Evolutionary conservation across 805 yeast genomes (phyloP).

Genomic region (Candida qinlingensis): DNA sequence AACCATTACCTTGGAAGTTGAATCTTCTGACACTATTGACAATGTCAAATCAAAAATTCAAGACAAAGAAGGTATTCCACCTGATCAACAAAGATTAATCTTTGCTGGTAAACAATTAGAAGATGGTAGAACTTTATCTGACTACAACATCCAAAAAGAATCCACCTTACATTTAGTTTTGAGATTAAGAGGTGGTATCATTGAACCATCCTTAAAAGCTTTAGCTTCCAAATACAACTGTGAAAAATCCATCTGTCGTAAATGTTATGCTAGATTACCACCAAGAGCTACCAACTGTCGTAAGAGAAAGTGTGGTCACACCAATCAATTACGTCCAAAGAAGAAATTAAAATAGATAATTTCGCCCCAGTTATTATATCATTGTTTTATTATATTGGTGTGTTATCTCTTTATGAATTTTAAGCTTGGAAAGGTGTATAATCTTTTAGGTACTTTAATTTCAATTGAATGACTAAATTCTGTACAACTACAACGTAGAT

Average conservation of each 20-base stretch:
- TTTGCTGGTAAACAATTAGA: slow-evolving; percentile 99
- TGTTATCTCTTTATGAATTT: slow-evolving; percentile 5
- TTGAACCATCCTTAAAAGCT: slow-evolving; percentile 99
- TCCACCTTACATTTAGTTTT: slow-evolving; percentile 94
- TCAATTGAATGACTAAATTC: slow-evolving; percentile 5
- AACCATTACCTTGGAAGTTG: slow-evolving; percentile 98
- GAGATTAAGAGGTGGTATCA: slow-evolving; percentile 98
- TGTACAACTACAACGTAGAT: not conserved
- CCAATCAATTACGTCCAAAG: slow-evolving; percentile 99
- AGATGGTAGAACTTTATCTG: slow-evolving; percentile 98
- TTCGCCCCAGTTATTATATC: slow-evolving; percentile 27
- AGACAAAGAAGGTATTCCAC: slow-evolving; percentile 99
- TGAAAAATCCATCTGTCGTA: slow-evolving; percentile 98
- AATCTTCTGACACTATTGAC: slow-evolving; percentile 98
- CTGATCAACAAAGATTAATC: slow-evolving; percentile 99
- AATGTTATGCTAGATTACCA: slow-evolving; percentile 99
- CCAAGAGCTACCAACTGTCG: slow-evolving; percentile 99
- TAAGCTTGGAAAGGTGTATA: not conserved
- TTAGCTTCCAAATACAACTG: slow-evolving; percentile 99
- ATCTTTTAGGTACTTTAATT: not conserved
- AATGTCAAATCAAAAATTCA: slow-evolving; percentile 97
- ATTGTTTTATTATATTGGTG: slow-evolving; percentile 6
- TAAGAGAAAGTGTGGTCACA: slow-evolving; percentile 99
- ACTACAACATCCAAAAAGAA: slow-evolving; percentile 99
- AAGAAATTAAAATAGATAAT: slow-evolving; percentile 90